Evolutionary conservation across 495 filamentous ascomycete species (phyloP).

Genomic region (Geopyxis carbonaria): DNA sequence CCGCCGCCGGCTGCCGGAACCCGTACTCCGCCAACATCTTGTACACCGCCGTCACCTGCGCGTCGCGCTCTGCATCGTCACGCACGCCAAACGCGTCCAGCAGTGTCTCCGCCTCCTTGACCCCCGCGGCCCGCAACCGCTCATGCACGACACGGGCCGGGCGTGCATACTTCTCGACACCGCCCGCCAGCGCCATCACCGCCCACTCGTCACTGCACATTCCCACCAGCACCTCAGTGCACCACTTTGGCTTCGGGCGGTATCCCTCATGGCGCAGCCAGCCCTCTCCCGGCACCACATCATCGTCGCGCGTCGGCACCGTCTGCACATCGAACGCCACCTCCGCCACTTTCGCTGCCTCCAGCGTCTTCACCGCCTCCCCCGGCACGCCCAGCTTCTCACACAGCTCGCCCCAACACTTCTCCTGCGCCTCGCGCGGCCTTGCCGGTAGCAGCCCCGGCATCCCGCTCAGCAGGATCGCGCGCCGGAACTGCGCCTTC

Average conservation of each 20-base stretch:
- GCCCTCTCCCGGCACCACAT: slow-evolving; percentile 3
- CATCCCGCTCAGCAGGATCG: slow-evolving; percentile 9
- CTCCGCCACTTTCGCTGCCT: slow-evolving; percentile 1
- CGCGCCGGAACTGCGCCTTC: slow-evolving; percentile 4
- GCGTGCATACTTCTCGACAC: slow-evolving; percentile 3
- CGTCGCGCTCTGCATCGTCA: not conserved
- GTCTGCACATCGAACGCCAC: slow-evolving; percentile 9
- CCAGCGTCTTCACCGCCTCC: not conserved
- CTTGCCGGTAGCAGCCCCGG: slow-evolving; percentile 1
- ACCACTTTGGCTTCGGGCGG: slow-evolving; percentile 8
- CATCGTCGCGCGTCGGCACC: slow-evolving; percentile 1
- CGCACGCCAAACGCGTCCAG: not conserved
- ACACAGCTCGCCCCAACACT: slow-evolving; percentile 2
- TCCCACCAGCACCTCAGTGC: slow-evolving; percentile 6
- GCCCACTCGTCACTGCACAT: slow-evolving; percentile 7
- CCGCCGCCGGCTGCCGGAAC: slow-evolving; percentile 3
- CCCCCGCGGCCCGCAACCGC: not conserved
- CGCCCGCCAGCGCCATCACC: slow-evolving; percentile 2
- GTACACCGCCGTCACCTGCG: slow-evolving; percentile 1
- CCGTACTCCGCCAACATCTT: slow-evolving; percentile 4
- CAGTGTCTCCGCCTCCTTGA: slow-evolving; percentile 1
- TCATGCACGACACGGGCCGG: not conserved
- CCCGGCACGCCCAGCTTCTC: not conserved
- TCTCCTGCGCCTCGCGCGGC: slow-evolving; percentile 1
- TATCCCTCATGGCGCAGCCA: slow-evolving; percentile 4